These are phyloP conservation scores for Lentinula edodes DNA, from an alignment of 768 basidiomycete genomes.

Conservation along the genomic window DNA sequence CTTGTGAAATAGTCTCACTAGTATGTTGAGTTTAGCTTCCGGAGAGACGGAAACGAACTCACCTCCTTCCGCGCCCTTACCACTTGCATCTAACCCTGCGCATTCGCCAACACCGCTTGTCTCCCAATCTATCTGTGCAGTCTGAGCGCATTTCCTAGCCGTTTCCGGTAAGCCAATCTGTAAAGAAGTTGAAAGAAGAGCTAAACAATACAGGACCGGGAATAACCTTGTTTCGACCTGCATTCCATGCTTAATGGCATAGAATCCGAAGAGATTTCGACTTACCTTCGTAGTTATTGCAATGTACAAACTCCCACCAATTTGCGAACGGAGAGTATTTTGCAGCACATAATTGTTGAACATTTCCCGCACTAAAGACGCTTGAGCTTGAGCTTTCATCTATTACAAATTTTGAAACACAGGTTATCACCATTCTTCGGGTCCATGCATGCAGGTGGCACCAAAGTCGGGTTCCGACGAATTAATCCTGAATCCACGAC, in stretches of 20 bases:
- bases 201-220: not conserved
- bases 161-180: constrained; percentile 61
- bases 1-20: constrained; percentile 44
- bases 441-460: constrained; percentile 78
- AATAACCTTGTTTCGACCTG: constrained; percentile 4
- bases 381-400: not conserved
- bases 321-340: constrained; percentile 46
- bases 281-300: constrained; percentile 67
- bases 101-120: constrained; percentile 49
- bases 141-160: constrained; percentile 59
- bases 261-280: constrained; percentile 23
- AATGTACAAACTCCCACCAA: constrained; percentile 85
- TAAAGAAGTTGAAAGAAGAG: not conserved
- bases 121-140: constrained; percentile 67
- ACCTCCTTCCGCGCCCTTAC: constrained; percentile 54
- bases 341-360: constrained; percentile 80
- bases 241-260: not conserved
- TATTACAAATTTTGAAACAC: not conserved
- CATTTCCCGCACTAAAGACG: constrained; percentile 62
- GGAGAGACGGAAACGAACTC: not conserved
- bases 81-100: constrained; percentile 58
- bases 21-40: not conserved
- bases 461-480: constrained; percentile 66
- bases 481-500: constrained; percentile 43
- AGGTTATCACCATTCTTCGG: constrained; percentile 46